These are phyloP conservation scores for Solanum chiquidenum DNA, from an alignment of 257 asterid species.

Conservation along the genomic window DNA sequence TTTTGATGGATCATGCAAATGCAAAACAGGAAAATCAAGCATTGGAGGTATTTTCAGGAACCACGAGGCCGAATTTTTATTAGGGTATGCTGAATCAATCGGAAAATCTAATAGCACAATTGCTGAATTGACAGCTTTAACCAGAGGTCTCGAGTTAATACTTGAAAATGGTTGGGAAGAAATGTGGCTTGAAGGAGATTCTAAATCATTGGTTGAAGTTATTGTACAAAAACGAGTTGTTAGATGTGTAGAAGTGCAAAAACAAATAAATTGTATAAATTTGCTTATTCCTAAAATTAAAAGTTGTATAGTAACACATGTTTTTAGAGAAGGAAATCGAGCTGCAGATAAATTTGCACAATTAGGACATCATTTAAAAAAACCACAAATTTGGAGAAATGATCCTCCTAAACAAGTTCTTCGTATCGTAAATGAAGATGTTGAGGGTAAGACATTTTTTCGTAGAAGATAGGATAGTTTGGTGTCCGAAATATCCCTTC, in stretches of 20 bases:
- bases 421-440: conserved; percentile 47
- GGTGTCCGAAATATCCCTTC: neutral
- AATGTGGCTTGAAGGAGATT: conserved; percentile 74
- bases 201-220: conserved; percentile 43
- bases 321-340: conserved; percentile 57
- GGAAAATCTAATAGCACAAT: conserved; percentile 48
- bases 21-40: conserved; percentile 52
- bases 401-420: conserved; percentile 38
- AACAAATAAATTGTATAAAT: conserved; percentile 29
- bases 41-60: conserved; percentile 64
- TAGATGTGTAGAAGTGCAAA: conserved; percentile 31
- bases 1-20: conserved; percentile 76
- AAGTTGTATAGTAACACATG: conserved; percentile 40
- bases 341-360: conserved; percentile 73
- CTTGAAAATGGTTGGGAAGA: conserved; percentile 56
- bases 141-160: conserved; percentile 57
- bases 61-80: conserved; percentile 53
- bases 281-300: conserved; percentile 33
- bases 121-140: conserved; percentile 58
- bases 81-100: conserved; percentile 61
- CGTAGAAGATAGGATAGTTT: conserved; percentile 24
- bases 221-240: conserved; percentile 23
- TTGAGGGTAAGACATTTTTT: conserved; percentile 37
- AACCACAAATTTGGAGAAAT: conserved; percentile 52
- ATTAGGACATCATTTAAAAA: conserved; percentile 45